Conservation (phyloP, 2,329 filamentous ascomycete genomes). For the Clathrospora elynae region DNA sequence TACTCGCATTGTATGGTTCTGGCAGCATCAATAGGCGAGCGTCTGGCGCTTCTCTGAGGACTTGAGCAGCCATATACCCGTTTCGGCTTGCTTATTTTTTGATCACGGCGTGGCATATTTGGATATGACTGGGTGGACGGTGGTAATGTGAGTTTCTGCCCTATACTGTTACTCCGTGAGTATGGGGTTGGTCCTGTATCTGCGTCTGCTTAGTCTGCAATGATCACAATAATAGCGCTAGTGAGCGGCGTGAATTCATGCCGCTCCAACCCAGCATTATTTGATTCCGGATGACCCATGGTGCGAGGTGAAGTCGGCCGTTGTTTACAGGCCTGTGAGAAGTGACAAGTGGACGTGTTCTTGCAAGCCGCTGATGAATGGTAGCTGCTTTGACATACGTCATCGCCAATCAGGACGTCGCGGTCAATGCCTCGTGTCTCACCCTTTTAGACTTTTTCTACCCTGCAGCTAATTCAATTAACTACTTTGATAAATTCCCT, state of each 20-base stretch:
- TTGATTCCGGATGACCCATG: too few species aligned
- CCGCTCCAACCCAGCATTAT: slow-evolving; percentile 26
- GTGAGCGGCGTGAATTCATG: slow-evolving; percentile 43
- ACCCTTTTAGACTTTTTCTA: slow-evolving; percentile 14
- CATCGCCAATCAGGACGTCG: slow-evolving; percentile 16
- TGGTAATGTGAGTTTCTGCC: slow-evolving; percentile 2
- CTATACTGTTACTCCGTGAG: slow-evolving; percentile 21
- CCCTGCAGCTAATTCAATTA: slow-evolving; percentile 5
- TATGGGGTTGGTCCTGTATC: slow-evolving; percentile 17
- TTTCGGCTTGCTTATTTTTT: slow-evolving; percentile 33
- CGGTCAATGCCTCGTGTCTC: slow-evolving; percentile 1
- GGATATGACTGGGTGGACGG: slow-evolving; percentile 14
- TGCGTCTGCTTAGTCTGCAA: slow-evolving; percentile 14
- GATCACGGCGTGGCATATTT: slow-evolving; percentile 11
- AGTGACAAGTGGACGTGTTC: too few species aligned
- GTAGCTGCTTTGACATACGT: slow-evolving; percentile 16
- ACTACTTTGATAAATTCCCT: slow-evolving; percentile 1
- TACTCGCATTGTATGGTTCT: slow-evolving; percentile 41
- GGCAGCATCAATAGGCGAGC: slow-evolving; percentile 51
- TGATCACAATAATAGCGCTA: slow-evolving; percentile 22
- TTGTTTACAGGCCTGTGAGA: too few species aligned
- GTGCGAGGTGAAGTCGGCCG: too few species aligned
- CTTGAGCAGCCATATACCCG: slow-evolving; percentile 49
- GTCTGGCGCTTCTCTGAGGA: slow-evolving; percentile 51
- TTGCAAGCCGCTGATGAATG: slow-evolving; percentile 18